Evolutionary conservation across 306 rosid species (phyloP), one percentile per base, ranked within the genome.

Genomic region (Vigna unguiculata): DNA sequence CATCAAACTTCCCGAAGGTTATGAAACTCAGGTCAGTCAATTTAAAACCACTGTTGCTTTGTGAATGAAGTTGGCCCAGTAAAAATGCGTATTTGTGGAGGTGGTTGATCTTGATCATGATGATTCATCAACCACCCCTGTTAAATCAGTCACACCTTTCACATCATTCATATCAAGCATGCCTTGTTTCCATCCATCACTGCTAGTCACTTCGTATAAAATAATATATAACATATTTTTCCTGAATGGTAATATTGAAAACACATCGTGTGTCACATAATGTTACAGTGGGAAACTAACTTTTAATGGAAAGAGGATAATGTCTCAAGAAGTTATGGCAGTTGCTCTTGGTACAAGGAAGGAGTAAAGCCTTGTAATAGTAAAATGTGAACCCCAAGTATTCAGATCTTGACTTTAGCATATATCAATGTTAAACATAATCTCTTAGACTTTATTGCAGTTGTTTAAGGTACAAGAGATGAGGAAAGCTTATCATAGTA

Each of bases 1-100:
- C 38, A 82, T 86, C 88, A 93, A 93, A 73, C 95, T 93, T 51
- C 90, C 96, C 1, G 93, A 91, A 3, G 93, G 95, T 15, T 93
- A 87, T 60, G 98, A 93, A 57, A 91, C 98, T 25, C 98, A 93
- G 96, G 98, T 93, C 64, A 82, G 92, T 40, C 75, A 54, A 68
- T 51, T 63, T 59, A 28, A 28, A 45, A 63, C 69, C 13, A 46
- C 22, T 58, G 2, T 57, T 16, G 11, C 64, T 46, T 38, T 10
- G 7, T 71, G 19, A 75, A 20, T 71, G 15, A 75, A 20, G 22
- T 8, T 66, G 49, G 24, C 41, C 57, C 40, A 9, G 58, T 51
- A 11, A 54, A 59, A 55, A 52, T 71, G 24, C 60, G 38, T 80
- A 3, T 2, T 28, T 49, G 54, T 74, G 43, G 41, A 24, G 55